Evolutionary conservation across 257 asterid genomes (phyloP).

Genomic region (Solanum neorickii): DNA sequence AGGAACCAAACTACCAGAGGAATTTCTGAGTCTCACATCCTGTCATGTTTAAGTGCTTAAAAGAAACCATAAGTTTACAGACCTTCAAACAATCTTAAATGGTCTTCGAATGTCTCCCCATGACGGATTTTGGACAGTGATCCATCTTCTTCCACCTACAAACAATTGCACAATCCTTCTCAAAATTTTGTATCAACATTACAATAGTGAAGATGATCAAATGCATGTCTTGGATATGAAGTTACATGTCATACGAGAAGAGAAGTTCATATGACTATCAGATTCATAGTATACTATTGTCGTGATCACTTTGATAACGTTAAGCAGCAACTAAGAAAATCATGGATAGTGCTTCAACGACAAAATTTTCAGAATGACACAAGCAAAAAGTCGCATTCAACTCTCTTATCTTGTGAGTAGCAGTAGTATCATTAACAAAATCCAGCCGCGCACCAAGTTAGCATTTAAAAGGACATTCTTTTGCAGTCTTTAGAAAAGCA

Average conservation of each 20-base stretch:
- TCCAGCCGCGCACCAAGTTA: neutral
- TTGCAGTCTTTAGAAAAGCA: neutral
- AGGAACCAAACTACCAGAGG: neutral
- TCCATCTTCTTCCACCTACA: slow-evolving; percentile 83
- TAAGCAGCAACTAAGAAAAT: neutral
- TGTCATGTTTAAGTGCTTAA: neutral
- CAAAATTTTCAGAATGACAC: neutral
- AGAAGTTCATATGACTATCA: neutral
- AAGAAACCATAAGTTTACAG: slow-evolving; percentile 18
- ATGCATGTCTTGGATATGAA: neutral
- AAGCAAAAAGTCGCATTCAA: neutral
- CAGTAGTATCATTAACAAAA: neutral
- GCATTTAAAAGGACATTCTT: neutral
- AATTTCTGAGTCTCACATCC: neutral
- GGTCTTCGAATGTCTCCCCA: slow-evolving; percentile 79
- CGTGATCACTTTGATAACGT: neutral
- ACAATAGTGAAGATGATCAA: neutral
- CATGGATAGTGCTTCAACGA: neutral
- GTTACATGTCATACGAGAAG: neutral
- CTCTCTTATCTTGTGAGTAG: neutral
- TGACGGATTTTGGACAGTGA: slow-evolving; percentile 69
- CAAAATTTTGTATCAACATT: neutral
- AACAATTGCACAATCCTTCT: neutral
- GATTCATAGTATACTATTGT: neutral
- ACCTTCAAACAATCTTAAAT: slow-evolving; percentile 63